Conservation (phyloP, 2,329 filamentous ascomycete species). For the Aspergillus hortae region DNA sequence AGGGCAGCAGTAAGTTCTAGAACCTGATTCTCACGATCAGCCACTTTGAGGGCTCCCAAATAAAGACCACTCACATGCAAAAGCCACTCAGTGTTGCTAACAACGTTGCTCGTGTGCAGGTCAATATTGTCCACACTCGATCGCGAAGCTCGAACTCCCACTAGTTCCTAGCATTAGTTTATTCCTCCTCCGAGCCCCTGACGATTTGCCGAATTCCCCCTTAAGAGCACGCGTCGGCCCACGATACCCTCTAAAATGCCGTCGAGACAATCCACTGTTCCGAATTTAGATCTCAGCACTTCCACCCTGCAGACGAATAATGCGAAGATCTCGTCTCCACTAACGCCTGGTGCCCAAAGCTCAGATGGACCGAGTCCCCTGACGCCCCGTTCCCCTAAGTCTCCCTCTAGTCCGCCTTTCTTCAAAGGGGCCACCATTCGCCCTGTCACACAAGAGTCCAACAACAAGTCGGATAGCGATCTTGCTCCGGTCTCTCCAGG, state of each 20-base stretch:
- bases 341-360: conserved; percentile 33
- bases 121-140: not conserved
- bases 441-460: conserved; percentile 36
- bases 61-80: not conserved
- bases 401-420: conserved; percentile 34
- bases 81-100: not conserved
- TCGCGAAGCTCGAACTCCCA: not conserved
- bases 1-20: conserved; percentile 10
- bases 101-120: not conserved
- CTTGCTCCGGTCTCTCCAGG: conserved; percentile 26
- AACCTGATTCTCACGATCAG: conserved; percentile 5
- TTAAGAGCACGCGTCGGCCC: conserved; percentile 3
- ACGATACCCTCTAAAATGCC: conserved; percentile 30
- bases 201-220: conserved; percentile 1
- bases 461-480: conserved; percentile 26
- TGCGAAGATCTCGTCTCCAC: conserved; percentile 28
- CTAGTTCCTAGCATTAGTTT: conserved; percentile 3
- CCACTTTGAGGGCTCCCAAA: conserved; percentile 1
- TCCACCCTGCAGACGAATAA: conserved; percentile 26
- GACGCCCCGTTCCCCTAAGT: conserved; percentile 37
- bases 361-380: conserved; percentile 34
- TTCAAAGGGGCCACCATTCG: conserved; percentile 40
- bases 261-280: conserved; percentile 33
- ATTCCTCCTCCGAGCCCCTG: conserved; percentile 2
- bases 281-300: conserved; percentile 36